A percentile compares a stretch with the other conserved stretches of the same genome.
Conservation (phyloP, 495 filamentous ascomycete genomes). For the Xylaria cubensis region DNA sequence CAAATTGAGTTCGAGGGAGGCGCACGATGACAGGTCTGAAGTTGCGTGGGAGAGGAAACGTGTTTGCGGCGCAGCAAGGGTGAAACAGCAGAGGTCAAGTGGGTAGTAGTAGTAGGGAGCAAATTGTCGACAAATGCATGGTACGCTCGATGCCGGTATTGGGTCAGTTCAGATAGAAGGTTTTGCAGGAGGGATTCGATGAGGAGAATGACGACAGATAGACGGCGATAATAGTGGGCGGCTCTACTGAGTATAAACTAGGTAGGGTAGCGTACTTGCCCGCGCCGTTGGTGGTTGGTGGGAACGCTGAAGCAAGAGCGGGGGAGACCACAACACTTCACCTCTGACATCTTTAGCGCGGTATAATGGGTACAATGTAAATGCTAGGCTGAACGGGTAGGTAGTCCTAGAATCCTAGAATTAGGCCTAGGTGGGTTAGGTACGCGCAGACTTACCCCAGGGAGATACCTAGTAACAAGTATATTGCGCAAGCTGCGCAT, state of each 20-base stretch:
- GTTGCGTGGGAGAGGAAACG: not conserved
- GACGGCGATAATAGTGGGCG: conserved; percentile 19
- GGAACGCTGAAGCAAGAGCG: conserved; percentile 24
- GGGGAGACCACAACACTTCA: conserved; percentile 7
- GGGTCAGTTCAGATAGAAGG: conserved; percentile 8
- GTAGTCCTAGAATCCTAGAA: not conserved
- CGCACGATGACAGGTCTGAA: conserved; percentile 1
- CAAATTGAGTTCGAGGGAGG: conserved; percentile 19
- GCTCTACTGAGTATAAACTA: conserved; percentile 12
- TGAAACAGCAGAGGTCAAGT: not conserved
- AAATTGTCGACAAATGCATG: not conserved
- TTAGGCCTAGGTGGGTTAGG: not conserved
- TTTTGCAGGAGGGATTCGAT: conserved; percentile 11
- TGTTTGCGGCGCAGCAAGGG: conserved; percentile 22
- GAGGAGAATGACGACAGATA: conserved; percentile 29
- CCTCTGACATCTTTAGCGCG: not conserved
- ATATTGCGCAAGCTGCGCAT: conserved; percentile 9
- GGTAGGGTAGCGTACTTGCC: not conserved
- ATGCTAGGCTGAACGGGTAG: conserved; percentile 1
- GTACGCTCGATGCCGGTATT: conserved; percentile 5
- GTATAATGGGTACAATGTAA: not conserved
- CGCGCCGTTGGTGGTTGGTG: conserved; percentile 5
- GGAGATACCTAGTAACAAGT: not conserved
- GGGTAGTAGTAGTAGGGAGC: conserved; percentile 20
- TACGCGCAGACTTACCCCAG: not conserved